Percentiles rank a stretch among this genome's conserved stretches.
Conservation (phyloP, 2,329 filamentous ascomycete genomes). For the Exophiala alcalophila region DNA sequence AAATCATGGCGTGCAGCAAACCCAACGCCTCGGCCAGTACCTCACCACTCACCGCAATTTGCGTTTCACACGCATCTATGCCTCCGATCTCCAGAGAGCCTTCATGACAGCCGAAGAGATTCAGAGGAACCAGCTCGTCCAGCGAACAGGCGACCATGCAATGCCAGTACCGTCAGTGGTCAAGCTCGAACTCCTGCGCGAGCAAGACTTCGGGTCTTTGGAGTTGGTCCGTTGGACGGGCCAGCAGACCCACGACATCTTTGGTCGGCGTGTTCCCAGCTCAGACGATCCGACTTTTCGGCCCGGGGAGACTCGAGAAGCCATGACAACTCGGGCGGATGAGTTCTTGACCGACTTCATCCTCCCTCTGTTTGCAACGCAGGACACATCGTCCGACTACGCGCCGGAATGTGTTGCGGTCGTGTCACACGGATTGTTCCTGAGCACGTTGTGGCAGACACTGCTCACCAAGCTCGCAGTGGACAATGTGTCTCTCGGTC, state of each 20-base stretch:
- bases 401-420: constrained; percentile 52
- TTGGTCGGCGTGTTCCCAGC: constrained; percentile 1
- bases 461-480: constrained; percentile 57
- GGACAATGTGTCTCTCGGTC: constrained; percentile 44
- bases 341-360: constrained; percentile 66
- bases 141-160: neutral
- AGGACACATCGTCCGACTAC: constrained; percentile 35
- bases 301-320: constrained; percentile 65
- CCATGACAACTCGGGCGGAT: constrained; percentile 63
- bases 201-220: constrained; percentile 42
- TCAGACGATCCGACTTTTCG: constrained; percentile 44
- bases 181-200: constrained; percentile 33
- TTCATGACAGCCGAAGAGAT: constrained; percentile 67
- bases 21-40: constrained; percentile 65
- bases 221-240: constrained; percentile 36
- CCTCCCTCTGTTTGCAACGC: constrained; percentile 51
- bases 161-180: constrained; percentile 16
- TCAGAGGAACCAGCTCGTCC: constrained; percentile 51
- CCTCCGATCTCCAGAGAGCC: constrained; percentile 75
- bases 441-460: constrained; percentile 65
- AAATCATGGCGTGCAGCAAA: constrained; percentile 75
- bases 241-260: constrained; percentile 11
- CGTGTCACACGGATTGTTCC: constrained; percentile 79
- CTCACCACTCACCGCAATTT: constrained; percentile 61
- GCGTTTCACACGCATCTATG: constrained; percentile 67